Evolutionary conservation across 2,329 filamentous ascomycete genomes (phyloP), one percentile per base, ranked within the genome.

Genomic region (Aspergillus ruber): DNA sequence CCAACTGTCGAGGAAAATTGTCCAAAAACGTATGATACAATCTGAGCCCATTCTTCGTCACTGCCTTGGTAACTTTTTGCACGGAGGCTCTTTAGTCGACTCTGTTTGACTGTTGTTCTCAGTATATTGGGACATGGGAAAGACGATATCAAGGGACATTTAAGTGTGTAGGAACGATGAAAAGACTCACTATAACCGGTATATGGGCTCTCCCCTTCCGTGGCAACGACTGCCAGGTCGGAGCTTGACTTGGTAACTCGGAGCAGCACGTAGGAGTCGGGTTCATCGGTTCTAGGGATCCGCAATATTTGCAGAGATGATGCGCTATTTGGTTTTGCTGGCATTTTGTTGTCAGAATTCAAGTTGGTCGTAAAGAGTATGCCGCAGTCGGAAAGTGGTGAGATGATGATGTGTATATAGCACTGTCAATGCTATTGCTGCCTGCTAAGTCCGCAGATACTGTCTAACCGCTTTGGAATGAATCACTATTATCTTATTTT

Each of bases 141-240:
- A 21, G 21, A 21, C 21, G 21, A 21, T 21, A 21, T 21, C 21
- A 21, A 21, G 21, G 21, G 4, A 21, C 6, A 9, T 43, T 27
- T 20, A 43, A 47, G 45, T 64, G 54, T 44, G 68, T 61, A 43
- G 13, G 27, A 25, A 12, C 5, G 10, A 12, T 29, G 7, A 4
- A 29, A 27, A 12, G 2, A 42, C 36, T 32, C 42, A 79, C 77
- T 63, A 48, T 68, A 69, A 6, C 67, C 65, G 18, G 71, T 67
- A 61, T 78, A 84, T 10, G 79, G 74, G 46, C 66, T 68, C 51
- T 80, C 75, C 42, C 77, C 77, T 60, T 84, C 80, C 21, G 80
- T 83, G 20, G 76, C 81, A 9, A 76, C 67, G 23, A 84, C 67
- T 46, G 73, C 73, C 33, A 83, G 59, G 56, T 83, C 78, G 46